phyloP scores from a whole-genome alignment of 441 rosid genomes.

The Syzygium syzygioides region DNA sequence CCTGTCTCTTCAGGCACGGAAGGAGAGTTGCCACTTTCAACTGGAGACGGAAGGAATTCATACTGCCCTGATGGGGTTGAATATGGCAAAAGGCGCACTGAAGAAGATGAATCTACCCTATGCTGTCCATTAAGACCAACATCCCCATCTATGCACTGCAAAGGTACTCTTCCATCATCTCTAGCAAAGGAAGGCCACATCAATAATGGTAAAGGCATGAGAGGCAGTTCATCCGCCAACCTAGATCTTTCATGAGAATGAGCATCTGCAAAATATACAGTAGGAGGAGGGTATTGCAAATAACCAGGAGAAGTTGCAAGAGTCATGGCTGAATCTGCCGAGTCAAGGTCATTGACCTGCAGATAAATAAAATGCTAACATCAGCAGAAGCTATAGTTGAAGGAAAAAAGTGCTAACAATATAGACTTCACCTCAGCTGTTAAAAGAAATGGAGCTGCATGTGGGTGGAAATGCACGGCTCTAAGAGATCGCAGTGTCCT shows the following conservation, averaged over 20 bases:
- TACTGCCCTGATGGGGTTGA: slow-evolving; percentile 42
- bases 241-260: slow-evolving; percentile 43
- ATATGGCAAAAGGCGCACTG: slow-evolving; percentile 43
- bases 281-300: slow-evolving; percentile 77
- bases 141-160: slow-evolving; percentile 34
- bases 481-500: slow-evolving; percentile 83
- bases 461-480: slow-evolving; percentile 97
- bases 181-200: slow-evolving; percentile 42
- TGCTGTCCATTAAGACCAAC: slow-evolving; percentile 31
- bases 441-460: slow-evolving; percentile 84
- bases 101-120: slow-evolving; percentile 33
- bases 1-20: slow-evolving; percentile 27
- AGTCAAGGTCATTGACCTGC: slow-evolving; percentile 96
- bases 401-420: slow-evolving; percentile 9
- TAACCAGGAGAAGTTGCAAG: slow-evolving; percentile 74
- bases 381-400: slow-evolving; percentile 29
- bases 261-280: slow-evolving; percentile 48
- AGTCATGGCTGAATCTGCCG: slow-evolving; percentile 75
- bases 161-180: slow-evolving; percentile 39
- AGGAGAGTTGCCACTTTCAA: slow-evolving; percentile 36
- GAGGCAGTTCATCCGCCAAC: slow-evolving; percentile 56
- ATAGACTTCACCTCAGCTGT: slow-evolving; percentile 78
- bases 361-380: slow-evolving; percentile 16
- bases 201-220: slow-evolving; percentile 49
- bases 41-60: slow-evolving; percentile 36